Evolutionary conservation across 2,329 filamentous ascomycete genomes (phyloP).

Genomic region (Verticillium albo-atrum): DNA sequence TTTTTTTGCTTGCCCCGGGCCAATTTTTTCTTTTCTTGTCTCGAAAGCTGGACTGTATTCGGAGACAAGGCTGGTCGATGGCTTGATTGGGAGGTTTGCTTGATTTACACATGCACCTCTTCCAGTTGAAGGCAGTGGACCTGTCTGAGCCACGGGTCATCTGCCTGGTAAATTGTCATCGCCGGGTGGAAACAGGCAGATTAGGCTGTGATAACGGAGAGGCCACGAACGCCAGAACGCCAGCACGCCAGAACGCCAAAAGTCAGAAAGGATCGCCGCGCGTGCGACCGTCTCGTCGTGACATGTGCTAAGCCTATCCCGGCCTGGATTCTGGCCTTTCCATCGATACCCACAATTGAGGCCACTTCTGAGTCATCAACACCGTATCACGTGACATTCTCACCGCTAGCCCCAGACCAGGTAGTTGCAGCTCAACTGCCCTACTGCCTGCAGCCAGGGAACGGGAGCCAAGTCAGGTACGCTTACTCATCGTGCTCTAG

Average conservation of each 20-base stretch:
- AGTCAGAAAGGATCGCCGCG: not conserved
- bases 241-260: too few relatives aligned
- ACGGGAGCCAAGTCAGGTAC: not conserved
- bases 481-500: not conserved
- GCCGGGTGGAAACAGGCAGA: not conserved
- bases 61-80: not conserved
- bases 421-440: not conserved
- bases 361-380: not conserved
- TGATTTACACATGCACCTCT: not conserved
- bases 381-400: not conserved
- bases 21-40: not conserved
- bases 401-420: not conserved
- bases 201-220: not conserved
- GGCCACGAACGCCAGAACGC: not conserved
- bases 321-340: not conserved
- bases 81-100: not conserved
- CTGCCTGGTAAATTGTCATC: too few relatives aligned
- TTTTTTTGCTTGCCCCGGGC: not conserved
- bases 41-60: not conserved
- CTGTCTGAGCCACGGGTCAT: not conserved
- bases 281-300: not conserved
- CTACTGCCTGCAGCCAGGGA: not conserved
- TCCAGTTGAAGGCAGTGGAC: not conserved
- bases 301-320: not conserved
- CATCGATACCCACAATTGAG: too few relatives aligned